Evolutionary conservation across 2,329 filamentous ascomycete species (phyloP).

Genomic region (Triangularia verruculosa): DNA sequence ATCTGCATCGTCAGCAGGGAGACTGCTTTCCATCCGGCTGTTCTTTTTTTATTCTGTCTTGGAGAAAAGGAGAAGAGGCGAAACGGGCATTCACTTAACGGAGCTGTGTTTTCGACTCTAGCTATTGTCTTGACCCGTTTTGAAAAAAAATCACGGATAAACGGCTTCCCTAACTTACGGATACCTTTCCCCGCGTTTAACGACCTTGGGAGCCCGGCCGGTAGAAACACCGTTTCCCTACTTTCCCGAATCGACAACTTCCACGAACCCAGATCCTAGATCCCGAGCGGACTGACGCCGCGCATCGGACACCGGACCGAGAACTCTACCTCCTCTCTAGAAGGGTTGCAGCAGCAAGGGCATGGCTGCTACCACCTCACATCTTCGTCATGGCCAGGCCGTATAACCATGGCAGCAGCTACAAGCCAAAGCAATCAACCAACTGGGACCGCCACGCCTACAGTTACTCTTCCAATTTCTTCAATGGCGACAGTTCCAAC

Average conservation of each 20-base stretch:
- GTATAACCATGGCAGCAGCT: conserved; percentile 36
- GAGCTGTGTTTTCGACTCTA: neutral
- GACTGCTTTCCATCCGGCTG: neutral
- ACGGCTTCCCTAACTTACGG: neutral
- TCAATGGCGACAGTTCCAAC: neutral
- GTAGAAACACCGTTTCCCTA: neutral
- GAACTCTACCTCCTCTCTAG: neutral
- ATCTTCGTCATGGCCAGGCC: conserved; percentile 37
- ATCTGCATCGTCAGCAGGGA: neutral
- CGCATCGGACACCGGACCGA: neutral
- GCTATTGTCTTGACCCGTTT: neutral
- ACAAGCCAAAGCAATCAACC: conserved; percentile 6
- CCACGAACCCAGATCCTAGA: neutral
- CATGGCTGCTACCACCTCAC: conserved; percentile 27
- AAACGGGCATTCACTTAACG: neutral
- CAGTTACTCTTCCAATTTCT: conserved; percentile 20
- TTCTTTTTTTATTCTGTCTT: neutral
- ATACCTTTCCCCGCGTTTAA: neutral
- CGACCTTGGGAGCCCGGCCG: neutral
- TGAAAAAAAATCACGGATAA: neutral
- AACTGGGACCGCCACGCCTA: conserved; percentile 13
- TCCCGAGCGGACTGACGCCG: neutral
- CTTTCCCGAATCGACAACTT: neutral
- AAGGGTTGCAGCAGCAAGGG: conserved; percentile 9
- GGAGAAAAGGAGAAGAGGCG: neutral